Evolutionary conservation across 129 eudicot genomes (phyloP).

Genomic region (Flaveria brownii): DNA sequence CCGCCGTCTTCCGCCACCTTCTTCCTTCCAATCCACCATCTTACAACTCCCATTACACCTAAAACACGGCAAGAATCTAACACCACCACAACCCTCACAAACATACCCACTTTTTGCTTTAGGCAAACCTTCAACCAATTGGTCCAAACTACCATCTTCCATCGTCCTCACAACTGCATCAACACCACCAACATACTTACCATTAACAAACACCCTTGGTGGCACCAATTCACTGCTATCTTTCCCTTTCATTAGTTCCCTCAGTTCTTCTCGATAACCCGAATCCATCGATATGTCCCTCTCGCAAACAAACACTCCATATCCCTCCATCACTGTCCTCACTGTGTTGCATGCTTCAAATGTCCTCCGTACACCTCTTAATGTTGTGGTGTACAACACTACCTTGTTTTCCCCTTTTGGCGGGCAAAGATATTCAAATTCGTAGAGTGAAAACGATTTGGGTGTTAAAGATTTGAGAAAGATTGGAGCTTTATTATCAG

Average conservation of each 20-base stretch:
- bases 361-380: slow-evolving; percentile 82
- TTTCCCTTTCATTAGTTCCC: slow-evolving; percentile 57
- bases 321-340: slow-evolving; percentile 57
- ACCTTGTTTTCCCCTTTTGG: slow-evolving; percentile 74
- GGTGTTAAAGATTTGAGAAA: slow-evolving; percentile 6
- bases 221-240: slow-evolving; percentile 51
- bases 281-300: slow-evolving; percentile 91
- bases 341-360: slow-evolving; percentile 86
- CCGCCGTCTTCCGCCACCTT: slow-evolving; percentile 25
- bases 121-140: slow-evolving; percentile 72
- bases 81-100: slow-evolving; percentile 93
- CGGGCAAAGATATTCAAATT: slow-evolving; percentile 65
- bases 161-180: slow-evolving; percentile 56
- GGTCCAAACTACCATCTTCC: slow-evolving; percentile 63
- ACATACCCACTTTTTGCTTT: slow-evolving; percentile 49
- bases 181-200: slow-evolving; percentile 84
- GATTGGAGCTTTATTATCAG: slow-evolving; percentile 21
- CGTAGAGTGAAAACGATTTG: slow-evolving; percentile 31
- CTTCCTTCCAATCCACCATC: slow-evolving; percentile 40
- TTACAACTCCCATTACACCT: slow-evolving; percentile 90
- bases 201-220: slow-evolving; percentile 78
- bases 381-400: slow-evolving; percentile 76
- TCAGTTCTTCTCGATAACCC: slow-evolving; percentile 73
- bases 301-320: slow-evolving; percentile 67
- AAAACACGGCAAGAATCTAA: slow-evolving; percentile 84